Conservation (phyloP, 1,284 basidiomycete genomes). For the Volvariella surrecta region DNA sequence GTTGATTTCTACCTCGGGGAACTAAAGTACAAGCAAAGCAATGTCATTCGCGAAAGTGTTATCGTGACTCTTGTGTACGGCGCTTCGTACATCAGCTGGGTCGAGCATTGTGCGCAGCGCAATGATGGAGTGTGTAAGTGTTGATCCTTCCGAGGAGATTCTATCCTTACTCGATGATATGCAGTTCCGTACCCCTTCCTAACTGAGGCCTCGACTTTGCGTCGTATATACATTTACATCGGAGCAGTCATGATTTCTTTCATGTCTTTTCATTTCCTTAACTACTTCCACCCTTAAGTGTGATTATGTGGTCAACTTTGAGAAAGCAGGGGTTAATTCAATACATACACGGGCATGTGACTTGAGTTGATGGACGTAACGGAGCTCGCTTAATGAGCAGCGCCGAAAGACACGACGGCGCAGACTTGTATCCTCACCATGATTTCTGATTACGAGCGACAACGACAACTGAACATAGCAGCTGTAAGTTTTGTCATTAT, state of each 20-base stretch:
- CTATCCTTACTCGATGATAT: neutral
- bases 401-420: neutral
- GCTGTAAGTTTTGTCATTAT: constrained; percentile 14
- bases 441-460: constrained; percentile 39
- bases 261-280: constrained; percentile 47
- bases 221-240: constrained; percentile 55
- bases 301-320: no score
- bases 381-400: no score
- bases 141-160: neutral
- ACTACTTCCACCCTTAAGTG: constrained; percentile 30
- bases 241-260: constrained; percentile 44
- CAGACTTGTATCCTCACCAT: constrained; percentile 13
- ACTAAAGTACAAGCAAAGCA: constrained; percentile 41
- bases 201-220: constrained; percentile 42
- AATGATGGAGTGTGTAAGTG: constrained; percentile 62
- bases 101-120: constrained; percentile 56
- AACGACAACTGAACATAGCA: constrained; percentile 39
- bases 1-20: constrained; percentile 70
- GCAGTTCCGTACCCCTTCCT: constrained; percentile 81
- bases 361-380: no score
- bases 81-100: constrained; percentile 53
- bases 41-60: constrained; percentile 37
- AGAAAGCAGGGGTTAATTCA: no score
- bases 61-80: constrained; percentile 33
- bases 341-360: no score